Evolutionary conservation across 768 basidiomycete genomes (phyloP).

Genomic region (Zangia roseola): DNA sequence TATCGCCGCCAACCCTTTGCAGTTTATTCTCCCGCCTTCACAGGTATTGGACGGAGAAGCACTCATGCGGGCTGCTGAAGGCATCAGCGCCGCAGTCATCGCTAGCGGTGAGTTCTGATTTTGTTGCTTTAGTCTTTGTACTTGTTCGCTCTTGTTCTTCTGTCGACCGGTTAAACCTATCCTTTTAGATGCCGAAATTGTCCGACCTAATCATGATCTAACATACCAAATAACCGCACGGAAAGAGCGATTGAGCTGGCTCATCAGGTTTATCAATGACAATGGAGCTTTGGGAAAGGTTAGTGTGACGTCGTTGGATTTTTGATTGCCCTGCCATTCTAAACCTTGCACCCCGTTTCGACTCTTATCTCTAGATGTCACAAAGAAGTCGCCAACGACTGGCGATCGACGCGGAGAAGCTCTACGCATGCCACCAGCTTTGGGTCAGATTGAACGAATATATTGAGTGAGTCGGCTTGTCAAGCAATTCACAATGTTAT

Average conservation of each 20-base stretch:
- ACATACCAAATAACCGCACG: conserved; percentile 73
- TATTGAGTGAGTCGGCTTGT: conserved; percentile 47
- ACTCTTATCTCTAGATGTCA: conserved; percentile 74
- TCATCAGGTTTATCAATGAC: conserved; percentile 88
- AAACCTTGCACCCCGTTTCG: too few species aligned
- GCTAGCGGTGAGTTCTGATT: conserved; percentile 55
- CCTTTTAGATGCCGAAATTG: conserved; percentile 57
- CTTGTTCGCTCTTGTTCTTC: not conserved
- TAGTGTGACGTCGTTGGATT: conserved; percentile 6
- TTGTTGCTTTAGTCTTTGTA: not conserved
- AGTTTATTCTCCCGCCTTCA: conserved; percentile 73
- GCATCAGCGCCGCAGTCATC: conserved; percentile 67
- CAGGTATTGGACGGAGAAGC: conserved; percentile 71
- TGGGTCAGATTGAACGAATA: conserved; percentile 77
- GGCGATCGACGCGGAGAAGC: conserved; percentile 81
- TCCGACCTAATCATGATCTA: conserved; percentile 76
- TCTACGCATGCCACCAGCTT: conserved; percentile 76
- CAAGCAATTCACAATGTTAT: not conserved
- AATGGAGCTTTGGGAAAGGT: conserved; percentile 81
- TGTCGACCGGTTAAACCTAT: not conserved
- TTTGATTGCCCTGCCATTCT: not conserved
- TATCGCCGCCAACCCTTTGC: conserved; percentile 71
- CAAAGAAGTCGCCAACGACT: conserved; percentile 74
- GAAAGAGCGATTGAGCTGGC: conserved; percentile 73
- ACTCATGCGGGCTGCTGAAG: conserved; percentile 76